Base-by-base conservation (phyloP, 371 early-diverging fungal genomes). In the Mucor velutinosus region DNA sequence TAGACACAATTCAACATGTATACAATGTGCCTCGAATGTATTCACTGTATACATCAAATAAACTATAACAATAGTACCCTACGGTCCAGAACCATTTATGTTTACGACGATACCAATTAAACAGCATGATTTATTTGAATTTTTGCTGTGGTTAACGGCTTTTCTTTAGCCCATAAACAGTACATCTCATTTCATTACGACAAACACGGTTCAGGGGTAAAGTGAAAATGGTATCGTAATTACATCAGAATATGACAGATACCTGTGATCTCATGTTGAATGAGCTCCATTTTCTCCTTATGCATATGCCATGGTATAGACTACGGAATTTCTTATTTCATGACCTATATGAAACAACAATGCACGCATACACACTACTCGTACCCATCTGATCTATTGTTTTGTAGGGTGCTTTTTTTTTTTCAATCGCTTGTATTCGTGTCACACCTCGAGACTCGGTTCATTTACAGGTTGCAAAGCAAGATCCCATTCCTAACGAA, bases 401-500 rank as follows among this genome's bases (percentile, higher is more conserved):
- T 37, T 37, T 37, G 37, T 37, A 37, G 14, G 37, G 14, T 37
- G 37, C 37, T 37, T 37, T 37, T 37, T 37, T 37, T 37, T 21
- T 25, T 51, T 11, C 12, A 51, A 25, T 51, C n/a, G 12, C 37
- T 14, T 1, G 11, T 21, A 3, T 12, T 25, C 7, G 17, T 51
- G 51, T 51, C 51, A 51, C 51, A 51, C 51, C 51, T 51, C 45
- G 45, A 45, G 45, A 45, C 45, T 45, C 45, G 45, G 45, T 45
- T 45, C 51, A 51, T 51, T 51, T 51, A 23, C 51, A 51, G 51
- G 51, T 51, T 51, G 23, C 21, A 51, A 51, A 25, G 25, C 51
- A 14, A 51, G 51, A 23, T 51, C 51, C 51, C 51, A 25, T 51
- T 51, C 51, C 23, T 51, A 45, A 45, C 45, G n/a, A 37, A 4